A percentile compares a stretch with the other conserved stretches of the same genome.
Evolutionary conservation across 1,284 basidiomycete genomes (phyloP).

Genomic region (Taiwanofungus camphoratus): DNA sequence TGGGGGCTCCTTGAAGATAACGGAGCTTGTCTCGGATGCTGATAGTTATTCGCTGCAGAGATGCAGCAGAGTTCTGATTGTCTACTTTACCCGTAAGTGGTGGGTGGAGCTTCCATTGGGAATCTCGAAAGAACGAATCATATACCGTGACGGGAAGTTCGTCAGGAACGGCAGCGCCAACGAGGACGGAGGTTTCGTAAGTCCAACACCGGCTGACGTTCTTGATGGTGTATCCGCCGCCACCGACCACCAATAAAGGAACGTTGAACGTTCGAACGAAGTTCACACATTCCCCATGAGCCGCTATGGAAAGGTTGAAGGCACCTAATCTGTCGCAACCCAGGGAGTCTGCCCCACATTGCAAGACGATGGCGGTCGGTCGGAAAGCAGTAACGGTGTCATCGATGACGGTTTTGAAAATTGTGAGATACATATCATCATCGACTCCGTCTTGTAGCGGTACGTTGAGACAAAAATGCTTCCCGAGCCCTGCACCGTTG

Average conservation of each 20-base stretch:
- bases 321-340: constrained; percentile 94
- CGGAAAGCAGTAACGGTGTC: constrained; percentile 89
- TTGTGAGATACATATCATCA: constrained; percentile 91
- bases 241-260: constrained; percentile 87
- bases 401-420: constrained; percentile 96
- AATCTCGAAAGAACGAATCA: constrained; percentile 90
- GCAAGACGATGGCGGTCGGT: constrained; percentile 89
- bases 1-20: constrained; percentile 93
- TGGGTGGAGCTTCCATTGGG: constrained; percentile 89
- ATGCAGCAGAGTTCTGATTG: constrained; percentile 84
- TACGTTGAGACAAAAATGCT: constrained; percentile 95
- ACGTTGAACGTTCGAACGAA: constrained; percentile 92
- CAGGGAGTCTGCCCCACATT: constrained; percentile 96
- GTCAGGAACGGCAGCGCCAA: constrained; percentile 80
- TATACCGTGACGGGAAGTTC: constrained; percentile 88
- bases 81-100: constrained; percentile 88
- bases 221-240: constrained; percentile 94
- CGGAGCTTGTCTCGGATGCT: constrained; percentile 87
- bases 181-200: constrained; percentile 94
- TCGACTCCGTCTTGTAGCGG: constrained; percentile 96
- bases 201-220: constrained; percentile 99
- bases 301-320: constrained; percentile 99
- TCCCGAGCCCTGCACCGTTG: constrained; percentile 81
- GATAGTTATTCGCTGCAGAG: constrained; percentile 82
- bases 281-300: constrained; percentile 96